Conservation (phyloP, 2,329 filamentous ascomycete species). For the Monascus ruber region DNA sequence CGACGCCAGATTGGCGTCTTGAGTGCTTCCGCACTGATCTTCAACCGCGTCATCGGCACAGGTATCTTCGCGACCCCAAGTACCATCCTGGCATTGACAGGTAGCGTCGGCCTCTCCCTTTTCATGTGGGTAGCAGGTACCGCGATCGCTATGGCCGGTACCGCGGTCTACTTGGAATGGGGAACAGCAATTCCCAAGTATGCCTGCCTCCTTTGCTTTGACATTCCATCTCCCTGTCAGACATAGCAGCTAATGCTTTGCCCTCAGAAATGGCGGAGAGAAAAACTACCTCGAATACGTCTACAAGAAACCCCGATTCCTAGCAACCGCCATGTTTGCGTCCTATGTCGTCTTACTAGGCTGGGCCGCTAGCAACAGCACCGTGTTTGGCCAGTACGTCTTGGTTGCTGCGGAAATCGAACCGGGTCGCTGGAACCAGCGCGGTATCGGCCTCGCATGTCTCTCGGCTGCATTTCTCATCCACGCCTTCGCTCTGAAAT, state of each 20-base stretch:
- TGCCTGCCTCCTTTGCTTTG: background rate
- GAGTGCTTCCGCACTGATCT: constrained; percentile 36
- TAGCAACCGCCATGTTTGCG: constrained; percentile 44
- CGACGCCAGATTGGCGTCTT: constrained; percentile 30
- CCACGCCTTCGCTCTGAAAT: constrained; percentile 36
- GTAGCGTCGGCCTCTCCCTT: constrained; percentile 37
- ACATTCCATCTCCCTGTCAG: too few species aligned
- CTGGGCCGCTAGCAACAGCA: constrained; percentile 42
- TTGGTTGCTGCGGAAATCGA: constrained; percentile 36
- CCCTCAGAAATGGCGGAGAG: constrained; percentile 39
- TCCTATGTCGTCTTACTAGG: constrained; percentile 40
- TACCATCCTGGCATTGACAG: constrained; percentile 32
- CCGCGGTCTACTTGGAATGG: constrained; percentile 37
- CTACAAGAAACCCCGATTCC: constrained; percentile 39
- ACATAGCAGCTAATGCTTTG: too few species aligned
- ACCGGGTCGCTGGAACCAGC: constrained; percentile 39
- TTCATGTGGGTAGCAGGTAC: constrained; percentile 40
- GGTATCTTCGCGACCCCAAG: constrained; percentile 41
- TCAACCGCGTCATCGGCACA: constrained; percentile 39
- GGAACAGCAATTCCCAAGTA: constrained; percentile 39
- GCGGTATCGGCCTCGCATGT: constrained; percentile 37
- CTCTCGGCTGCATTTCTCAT: constrained; percentile 38
- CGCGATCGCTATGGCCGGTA: constrained; percentile 36
- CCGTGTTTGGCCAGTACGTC: constrained; percentile 42
- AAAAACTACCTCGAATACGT: constrained; percentile 45